Percentiles rank a stretch among this genome's conserved stretches.
Conservation (phyloP, 371 early-diverging fungal species). For the Lichtheimia ramosa region DNA sequence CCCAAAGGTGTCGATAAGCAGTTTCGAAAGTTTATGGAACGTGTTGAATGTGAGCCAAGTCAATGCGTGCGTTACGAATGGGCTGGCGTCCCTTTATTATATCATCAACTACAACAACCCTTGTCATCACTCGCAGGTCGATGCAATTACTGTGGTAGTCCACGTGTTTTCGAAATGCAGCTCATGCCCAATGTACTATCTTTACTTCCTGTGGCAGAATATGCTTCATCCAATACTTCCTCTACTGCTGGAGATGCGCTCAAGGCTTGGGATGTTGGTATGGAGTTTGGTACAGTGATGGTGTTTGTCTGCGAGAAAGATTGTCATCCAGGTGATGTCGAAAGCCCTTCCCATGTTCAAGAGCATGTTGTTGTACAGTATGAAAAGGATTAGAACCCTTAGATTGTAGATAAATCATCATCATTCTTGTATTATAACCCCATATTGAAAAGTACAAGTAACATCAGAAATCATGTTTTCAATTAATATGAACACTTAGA, state of each 20-base stretch:
- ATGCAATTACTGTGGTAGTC: slow-evolving; percentile 72
- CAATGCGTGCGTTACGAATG: slow-evolving; percentile 86
- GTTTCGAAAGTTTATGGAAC: slow-evolving; percentile 76
- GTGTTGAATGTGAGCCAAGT: slow-evolving; percentile 73
- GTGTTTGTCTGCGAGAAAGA: slow-evolving; percentile 82
- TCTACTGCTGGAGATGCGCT: slow-evolving; percentile 11
- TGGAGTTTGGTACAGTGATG: slow-evolving; percentile 93
- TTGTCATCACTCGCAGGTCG: slow-evolving; percentile 37
- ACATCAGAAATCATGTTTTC: too few relatives aligned
- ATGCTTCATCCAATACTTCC: slow-evolving; percentile 23
- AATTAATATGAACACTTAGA: too few relatives aligned
- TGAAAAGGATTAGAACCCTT: slow-evolving; percentile 46
- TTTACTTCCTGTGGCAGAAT: slow-evolving; percentile 55
- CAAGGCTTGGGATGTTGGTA: slow-evolving; percentile 68
- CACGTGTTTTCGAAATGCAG: slow-evolving; percentile 90
- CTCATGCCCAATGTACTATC: slow-evolving; percentile 88
- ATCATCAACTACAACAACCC: slow-evolving; percentile 27
- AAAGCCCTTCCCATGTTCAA: slow-evolving; percentile 55
- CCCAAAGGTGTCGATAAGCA: slow-evolving; percentile 78
- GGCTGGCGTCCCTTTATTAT: slow-evolving; percentile 73
- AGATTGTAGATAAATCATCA: too few relatives aligned
- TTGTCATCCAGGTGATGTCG: slow-evolving; percentile 57
- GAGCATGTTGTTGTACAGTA: slow-evolving; percentile 71
- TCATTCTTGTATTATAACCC: too few relatives aligned
- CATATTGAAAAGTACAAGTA: too few relatives aligned